Conservation (phyloP, 2,329 filamentous ascomycete genomes). For the Aureobasidium namibiae region DNA sequence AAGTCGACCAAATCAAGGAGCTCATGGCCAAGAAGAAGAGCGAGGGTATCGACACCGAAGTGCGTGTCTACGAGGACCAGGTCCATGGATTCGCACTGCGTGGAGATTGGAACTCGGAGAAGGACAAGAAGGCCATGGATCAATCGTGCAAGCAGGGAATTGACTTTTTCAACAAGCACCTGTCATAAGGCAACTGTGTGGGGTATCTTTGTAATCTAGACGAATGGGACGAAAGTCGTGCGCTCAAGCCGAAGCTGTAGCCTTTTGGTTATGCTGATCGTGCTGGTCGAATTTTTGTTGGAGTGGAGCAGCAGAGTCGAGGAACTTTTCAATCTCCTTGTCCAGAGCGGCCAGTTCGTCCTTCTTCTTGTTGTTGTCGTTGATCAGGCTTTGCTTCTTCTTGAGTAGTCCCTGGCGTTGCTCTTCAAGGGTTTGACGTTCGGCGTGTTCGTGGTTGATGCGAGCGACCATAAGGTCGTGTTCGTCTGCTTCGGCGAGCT, state of each 20-base stretch:
- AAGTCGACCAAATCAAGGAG: slow-evolving; percentile 33
- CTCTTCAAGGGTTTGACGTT: slow-evolving; percentile 78
- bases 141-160: slow-evolving; percentile 29
- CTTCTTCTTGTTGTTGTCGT: slow-evolving; percentile 83
- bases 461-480: slow-evolving; percentile 80
- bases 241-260: not conserved
- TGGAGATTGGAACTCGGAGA: slow-evolving; percentile 35
- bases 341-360: slow-evolving; percentile 88
- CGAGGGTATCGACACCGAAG: slow-evolving; percentile 28
- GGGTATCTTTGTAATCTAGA: slow-evolving; percentile 8
- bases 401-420: slow-evolving; percentile 57
- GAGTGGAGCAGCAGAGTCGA: slow-evolving; percentile 56
- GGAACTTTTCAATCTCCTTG: slow-evolving; percentile 86
- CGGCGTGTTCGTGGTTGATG: slow-evolving; percentile 81
- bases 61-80: slow-evolving; percentile 36
- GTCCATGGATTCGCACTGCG: slow-evolving; percentile 38
- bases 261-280: slow-evolving; percentile 5
- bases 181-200: not conserved
- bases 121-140: slow-evolving; percentile 41
- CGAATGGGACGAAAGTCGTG: not conserved
- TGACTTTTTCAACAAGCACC: slow-evolving; percentile 18
- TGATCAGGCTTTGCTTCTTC: slow-evolving; percentile 60
- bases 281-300: slow-evolving; percentile 16
- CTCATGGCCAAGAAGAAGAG: slow-evolving; percentile 32
- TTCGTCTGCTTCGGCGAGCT: slow-evolving; percentile 63